Percentiles rank a stretch among this genome's conserved stretches.
These are phyloP conservation scores for Saccharomyces hybrid DNA, from an alignment of 1,139 yeast species.

Conservation along the genomic window DNA sequence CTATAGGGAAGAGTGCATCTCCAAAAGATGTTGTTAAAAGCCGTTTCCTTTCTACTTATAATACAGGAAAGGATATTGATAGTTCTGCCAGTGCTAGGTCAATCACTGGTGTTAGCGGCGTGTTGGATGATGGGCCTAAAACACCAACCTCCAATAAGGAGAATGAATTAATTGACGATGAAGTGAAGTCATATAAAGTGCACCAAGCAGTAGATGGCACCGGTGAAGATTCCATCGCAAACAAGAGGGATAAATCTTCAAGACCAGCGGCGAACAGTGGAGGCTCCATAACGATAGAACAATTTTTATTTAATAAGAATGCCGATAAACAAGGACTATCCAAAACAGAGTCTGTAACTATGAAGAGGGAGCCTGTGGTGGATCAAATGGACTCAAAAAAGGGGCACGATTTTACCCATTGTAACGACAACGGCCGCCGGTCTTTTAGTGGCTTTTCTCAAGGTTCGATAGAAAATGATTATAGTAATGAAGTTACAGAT, in stretches of 20 bases:
- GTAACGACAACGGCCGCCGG: background rate
- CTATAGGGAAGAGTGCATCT: slow-evolving; percentile 2
- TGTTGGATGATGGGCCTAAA: slow-evolving; percentile 2
- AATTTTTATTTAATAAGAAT: background rate
- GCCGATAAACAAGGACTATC: background rate
- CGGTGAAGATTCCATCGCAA: background rate
- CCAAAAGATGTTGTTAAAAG: background rate
- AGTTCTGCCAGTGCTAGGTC: slow-evolving; percentile 12
- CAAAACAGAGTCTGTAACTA: background rate
- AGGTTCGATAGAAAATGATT: slow-evolving; percentile 8
- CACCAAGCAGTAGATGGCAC: background rate
- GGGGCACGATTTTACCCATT: background rate
- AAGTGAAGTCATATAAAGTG: background rate
- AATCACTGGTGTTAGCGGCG: slow-evolving; percentile 13
- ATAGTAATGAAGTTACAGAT: background rate
- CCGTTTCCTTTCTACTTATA: background rate
- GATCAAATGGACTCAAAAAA: background rate
- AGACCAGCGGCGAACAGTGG: background rate
- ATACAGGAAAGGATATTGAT: slow-evolving; percentile 4
- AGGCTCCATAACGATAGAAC: background rate
- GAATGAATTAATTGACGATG: background rate
- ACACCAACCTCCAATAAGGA: background rate
- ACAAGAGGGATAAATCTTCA: background rate
- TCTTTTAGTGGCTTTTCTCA: slow-evolving; percentile 26
- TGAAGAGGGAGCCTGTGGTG: background rate